Base-by-base conservation (phyloP, 2,329 filamentous ascomycete genomes). In the Neophaeococcomyces mojaviensis region DNA sequence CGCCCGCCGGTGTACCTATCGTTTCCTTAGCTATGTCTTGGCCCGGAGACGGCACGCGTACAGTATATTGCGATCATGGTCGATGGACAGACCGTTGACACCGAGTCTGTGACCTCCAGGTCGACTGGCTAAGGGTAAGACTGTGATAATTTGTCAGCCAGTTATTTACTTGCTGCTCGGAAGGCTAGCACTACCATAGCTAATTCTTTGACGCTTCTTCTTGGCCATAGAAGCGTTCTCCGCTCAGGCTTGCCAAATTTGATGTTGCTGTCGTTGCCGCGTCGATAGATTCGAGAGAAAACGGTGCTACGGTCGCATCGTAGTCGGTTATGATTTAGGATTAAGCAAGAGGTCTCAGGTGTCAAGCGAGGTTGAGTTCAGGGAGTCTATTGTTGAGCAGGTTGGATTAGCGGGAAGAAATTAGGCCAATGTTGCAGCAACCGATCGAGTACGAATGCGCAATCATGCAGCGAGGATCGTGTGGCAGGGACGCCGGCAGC, bases 31-130 rank as follows among this genome's bases (percentile, higher is more conserved):
- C 47, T 49, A 19, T 10, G 22, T 39, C 39, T 10, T 32, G 41
- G 32, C 40, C 32, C 35, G 42, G 33, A 24, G 48, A 34, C 43
- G 45, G 44, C 49, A 41, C 50, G 61, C 84, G 74, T 74, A 96
- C 88, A 98, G 76, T 51, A 95, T 88, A 46, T 84, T 86, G 65
- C 85, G 86, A 56, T 83, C 76, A 51, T 76, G 73, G 68, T 97
- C 92, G 54, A 96, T 82, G 43, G 88, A 88, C 50, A 98, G 79
- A 52, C 90, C 89, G 73, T 97, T 96, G 58, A 98, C 88, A 54
- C 92, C 92, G 47, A 97, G 80, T 58, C 89, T 78, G 72, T 98
- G 92, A 48, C 90, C 90, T 55, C 87, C 88, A 15, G 81, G 77
- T 48, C 79, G 81, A 65, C 84, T 82, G 51, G 81, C 79, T 58